A percentile compares a stretch with the other conserved stretches of the same genome.
Evolutionary conservation across 2,329 filamentous ascomycete genomes (phyloP).

Genomic region (Aureobasidium musti): DNA sequence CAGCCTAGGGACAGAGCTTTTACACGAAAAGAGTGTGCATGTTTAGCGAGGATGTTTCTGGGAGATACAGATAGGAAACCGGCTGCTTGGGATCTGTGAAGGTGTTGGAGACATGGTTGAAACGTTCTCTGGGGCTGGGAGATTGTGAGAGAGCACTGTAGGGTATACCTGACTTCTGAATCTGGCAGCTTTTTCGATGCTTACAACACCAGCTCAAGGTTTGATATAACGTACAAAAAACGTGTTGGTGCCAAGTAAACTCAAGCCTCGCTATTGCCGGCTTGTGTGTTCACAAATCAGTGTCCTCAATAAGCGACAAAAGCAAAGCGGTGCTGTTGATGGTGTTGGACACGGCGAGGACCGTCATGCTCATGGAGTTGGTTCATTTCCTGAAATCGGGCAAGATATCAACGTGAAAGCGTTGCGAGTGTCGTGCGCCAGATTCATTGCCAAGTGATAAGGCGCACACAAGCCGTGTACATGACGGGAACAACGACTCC

Average conservation of each 20-base stretch:
- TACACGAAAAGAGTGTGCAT: slow-evolving; percentile 9
- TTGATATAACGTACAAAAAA: slow-evolving; percentile 6
- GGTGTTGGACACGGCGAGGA: background rate
- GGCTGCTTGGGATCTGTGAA: background rate
- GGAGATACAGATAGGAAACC: slow-evolving; percentile 2
- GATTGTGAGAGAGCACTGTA: background rate
- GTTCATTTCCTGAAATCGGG: background rate
- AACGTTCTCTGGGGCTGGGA: background rate
- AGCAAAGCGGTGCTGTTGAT: background rate
- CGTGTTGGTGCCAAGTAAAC: slow-evolving; percentile 17
- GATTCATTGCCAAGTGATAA: slow-evolving; percentile 23
- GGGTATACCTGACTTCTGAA: background rate
- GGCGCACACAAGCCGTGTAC: slow-evolving; percentile 9
- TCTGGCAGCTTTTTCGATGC: background rate
- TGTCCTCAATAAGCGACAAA: background rate
- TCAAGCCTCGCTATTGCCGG: slow-evolving; percentile 16
- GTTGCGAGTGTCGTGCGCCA: background rate
- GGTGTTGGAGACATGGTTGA: background rate
- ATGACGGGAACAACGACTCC: background rate
- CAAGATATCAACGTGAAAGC: slow-evolving; percentile 1
- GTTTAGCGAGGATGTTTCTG: slow-evolving; percentile 9
- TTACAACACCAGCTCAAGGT: background rate
- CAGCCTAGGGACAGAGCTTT: slow-evolving; percentile 6
- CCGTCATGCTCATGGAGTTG: background rate
- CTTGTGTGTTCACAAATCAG: slow-evolving; percentile 11